Percentiles rank a stretch among this genome's conserved stretches.
These are phyloP conservation scores for Penicillium robsamsonii DNA, from an alignment of 495 filamentous ascomycete species.

Conservation along the genomic window DNA sequence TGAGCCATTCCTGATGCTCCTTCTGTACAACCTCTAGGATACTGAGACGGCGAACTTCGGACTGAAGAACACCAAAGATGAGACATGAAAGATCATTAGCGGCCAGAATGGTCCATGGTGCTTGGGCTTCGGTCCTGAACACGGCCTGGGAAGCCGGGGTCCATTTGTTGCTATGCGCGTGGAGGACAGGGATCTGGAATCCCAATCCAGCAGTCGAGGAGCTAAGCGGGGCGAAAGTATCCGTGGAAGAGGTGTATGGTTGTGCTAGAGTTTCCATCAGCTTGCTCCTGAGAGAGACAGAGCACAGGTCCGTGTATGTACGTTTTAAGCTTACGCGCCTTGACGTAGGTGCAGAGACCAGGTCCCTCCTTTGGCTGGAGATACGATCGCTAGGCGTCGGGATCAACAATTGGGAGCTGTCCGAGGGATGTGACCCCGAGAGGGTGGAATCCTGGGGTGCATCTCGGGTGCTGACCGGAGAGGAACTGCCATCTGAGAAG, in stretches of 20 bases:
- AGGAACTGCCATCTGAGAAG: constrained; percentile 52
- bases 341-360: constrained; percentile 43
- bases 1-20: constrained; percentile 86
- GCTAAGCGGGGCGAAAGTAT: constrained; percentile 46
- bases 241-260: constrained; percentile 60
- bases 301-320: constrained; percentile 78
- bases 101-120: constrained; percentile 92
- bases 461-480: constrained; percentile 23
- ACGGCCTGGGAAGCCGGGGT: constrained; percentile 91
- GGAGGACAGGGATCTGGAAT: constrained; percentile 53
- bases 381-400: constrained; percentile 35
- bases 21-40: constrained; percentile 92
- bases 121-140: constrained; percentile 83
- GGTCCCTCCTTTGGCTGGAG: constrained; percentile 31
- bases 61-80: constrained; percentile 91
- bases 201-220: constrained; percentile 37
- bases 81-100: constrained; percentile 98
- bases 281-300: constrained; percentile 71
- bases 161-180: constrained; percentile 86
- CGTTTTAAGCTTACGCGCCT: constrained; percentile 76
- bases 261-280: constrained; percentile 86
- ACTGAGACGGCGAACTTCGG: constrained; percentile 89
- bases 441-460: constrained; percentile 14
- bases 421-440: constrained; percentile 21
- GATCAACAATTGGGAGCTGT: constrained; percentile 30